Evolutionary conservation across 345 rosid species (phyloP), one percentile per base, ranked within the genome.

Genomic region (Gossypium longicalyx): DNA sequence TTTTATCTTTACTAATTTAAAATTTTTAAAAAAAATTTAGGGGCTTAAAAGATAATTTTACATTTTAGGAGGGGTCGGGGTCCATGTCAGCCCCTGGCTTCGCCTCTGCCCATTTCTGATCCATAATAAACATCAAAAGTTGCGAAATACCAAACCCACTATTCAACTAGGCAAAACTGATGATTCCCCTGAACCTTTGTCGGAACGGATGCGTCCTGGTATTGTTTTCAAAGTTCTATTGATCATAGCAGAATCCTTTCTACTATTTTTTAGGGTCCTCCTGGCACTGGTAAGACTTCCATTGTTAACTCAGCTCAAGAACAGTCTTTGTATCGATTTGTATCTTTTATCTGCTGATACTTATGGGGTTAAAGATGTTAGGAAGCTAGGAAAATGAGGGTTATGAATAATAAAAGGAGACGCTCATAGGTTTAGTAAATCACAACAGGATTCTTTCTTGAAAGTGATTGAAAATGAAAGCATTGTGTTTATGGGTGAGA

Each of bases 261-360:
- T 3, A 75, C 89, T 3, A 57, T 91, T 71, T 85, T 93, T 48
- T 91, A 97, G 94, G 98, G 97, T 1, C 97, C 97, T 3, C 93
- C 98, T 22, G 97, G 97, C 3, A 85, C 93, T 0, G 98, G 97
- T n/a, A 90, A 93, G 85, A 91, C 98, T 78, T 86, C 94, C 56
- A 82, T 93, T 72, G 85, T 82, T 47, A 84, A 81, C 76, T 92
- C 91, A 20, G 69, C 79, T 7, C 45, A 77, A 20, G 74, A 80
- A 9, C 79, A 81, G 6, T 77, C 86, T 72, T 70, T 71, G 9
- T 88, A 83, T 76, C 86, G 90, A 19, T 88, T 93, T 74, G 85
- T 84, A 53, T 86, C 84, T 34, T 15, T 67, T 93, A 47, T 89
- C 98, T 60, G 94, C 92, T 4, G 91, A 89, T 51, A 85, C 89